A percentile compares a stretch with the other conserved stretches of the same genome.
phyloP scores from a whole-genome alignment of 1,139 yeast species.

The Yamadazyma aaseri region DNA sequence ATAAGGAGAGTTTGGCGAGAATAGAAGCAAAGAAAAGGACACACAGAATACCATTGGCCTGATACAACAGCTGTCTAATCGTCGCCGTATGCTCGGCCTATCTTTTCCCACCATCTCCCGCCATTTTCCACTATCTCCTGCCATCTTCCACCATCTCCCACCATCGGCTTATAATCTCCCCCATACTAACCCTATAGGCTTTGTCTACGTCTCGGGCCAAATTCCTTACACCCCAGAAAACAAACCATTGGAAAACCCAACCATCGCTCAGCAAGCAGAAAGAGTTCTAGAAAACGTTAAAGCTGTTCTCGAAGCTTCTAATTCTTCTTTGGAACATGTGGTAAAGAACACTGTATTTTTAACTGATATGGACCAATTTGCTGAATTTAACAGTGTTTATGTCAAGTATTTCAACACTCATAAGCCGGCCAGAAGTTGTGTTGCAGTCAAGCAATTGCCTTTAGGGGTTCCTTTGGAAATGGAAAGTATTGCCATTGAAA shows the following conservation, averaged over 20 bases:
- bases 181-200: conserved; percentile 41
- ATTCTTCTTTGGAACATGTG: conserved; percentile 76
- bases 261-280: conserved; percentile 78
- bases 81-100: too few species aligned
- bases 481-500: conserved; percentile 80
- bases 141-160: neutral
- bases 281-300: conserved; percentile 78
- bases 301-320: conserved; percentile 76
- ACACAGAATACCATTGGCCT: too few species aligned
- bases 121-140: too few species aligned
- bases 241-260: conserved; percentile 67
- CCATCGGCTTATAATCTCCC: neutral
- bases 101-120: too few species aligned
- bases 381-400: conserved; percentile 79
- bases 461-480: conserved; percentile 71
- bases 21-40: too few species aligned
- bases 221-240: conserved; percentile 86
- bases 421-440: conserved; percentile 96
- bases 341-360: conserved; percentile 86
- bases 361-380: conserved; percentile 81
- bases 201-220: conserved; percentile 92
- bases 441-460: conserved; percentile 86
- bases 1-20: too few species aligned
- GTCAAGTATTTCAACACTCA: conserved; percentile 75
- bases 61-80: too few species aligned